These are phyloP conservation scores for Oldenlandia corymbosa DNA, from an alignment of 257 asterid genomes.

Conservation along the genomic window DNA sequence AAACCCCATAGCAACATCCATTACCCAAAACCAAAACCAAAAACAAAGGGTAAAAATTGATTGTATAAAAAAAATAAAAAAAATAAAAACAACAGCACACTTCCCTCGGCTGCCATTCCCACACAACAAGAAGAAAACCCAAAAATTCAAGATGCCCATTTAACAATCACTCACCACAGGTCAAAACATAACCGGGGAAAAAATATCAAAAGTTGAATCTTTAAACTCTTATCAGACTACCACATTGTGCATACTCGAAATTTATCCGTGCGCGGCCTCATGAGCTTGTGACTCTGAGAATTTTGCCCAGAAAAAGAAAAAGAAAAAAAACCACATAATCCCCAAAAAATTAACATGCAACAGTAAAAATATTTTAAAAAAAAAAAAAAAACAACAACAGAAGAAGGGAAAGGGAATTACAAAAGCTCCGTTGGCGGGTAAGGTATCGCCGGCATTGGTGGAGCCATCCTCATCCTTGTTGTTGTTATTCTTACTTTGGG, in stretches of 20 bases:
- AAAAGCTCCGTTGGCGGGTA: constrained; percentile 59
- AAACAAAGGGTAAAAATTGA: no score
- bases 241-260: neutral
- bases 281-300: no score
- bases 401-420: constrained; percentile 26
- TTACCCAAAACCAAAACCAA: no score
- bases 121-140: constrained; percentile 1
- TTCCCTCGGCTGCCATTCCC: constrained; percentile 38
- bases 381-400: neutral
- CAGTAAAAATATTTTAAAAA: neutral
- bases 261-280: no score
- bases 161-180: no score
- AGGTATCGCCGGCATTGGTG: constrained; percentile 50
- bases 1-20: no score
- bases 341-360: neutral
- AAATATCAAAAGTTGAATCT: neutral
- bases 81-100: no score
- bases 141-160: neutral
- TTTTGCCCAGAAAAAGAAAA: no score
- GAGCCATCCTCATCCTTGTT: no score
- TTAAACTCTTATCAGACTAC: neutral
- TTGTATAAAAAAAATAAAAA: no score
- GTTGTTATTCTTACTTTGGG: constrained; percentile 30
- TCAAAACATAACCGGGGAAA: neutral
- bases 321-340: neutral